Percentiles rank a stretch among this genome's conserved stretches.
Evolutionary conservation across 257 asterid species (phyloP).

Genomic region (Gynochthodes officinalis): DNA sequence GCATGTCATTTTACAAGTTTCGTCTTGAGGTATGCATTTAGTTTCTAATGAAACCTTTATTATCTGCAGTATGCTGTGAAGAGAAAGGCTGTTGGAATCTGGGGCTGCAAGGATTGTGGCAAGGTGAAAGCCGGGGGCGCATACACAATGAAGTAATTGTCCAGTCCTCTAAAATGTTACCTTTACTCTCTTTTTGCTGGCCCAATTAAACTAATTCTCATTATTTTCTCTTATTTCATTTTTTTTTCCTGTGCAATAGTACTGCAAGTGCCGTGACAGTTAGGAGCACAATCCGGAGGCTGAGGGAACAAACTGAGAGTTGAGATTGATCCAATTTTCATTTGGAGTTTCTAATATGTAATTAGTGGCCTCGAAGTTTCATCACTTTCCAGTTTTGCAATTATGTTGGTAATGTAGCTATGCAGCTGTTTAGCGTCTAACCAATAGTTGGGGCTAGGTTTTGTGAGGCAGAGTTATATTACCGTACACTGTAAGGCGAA

Average conservation of each 20-base stretch:
- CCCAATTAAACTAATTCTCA: background rate
- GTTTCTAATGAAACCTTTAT: background rate
- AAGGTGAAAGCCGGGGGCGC: slow-evolving; percentile 56
- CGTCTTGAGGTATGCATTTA: background rate
- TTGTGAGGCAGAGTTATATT: background rate
- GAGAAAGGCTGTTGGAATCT: slow-evolving; percentile 48
- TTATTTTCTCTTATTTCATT: background rate
- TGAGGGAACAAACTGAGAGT: slow-evolving; percentile 50
- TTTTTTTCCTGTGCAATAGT: slow-evolving; percentile 22
- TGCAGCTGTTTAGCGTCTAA: background rate
- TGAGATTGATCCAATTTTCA: slow-evolving; percentile 5
- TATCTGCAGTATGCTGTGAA: slow-evolving; percentile 37
- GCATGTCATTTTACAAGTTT: background rate
- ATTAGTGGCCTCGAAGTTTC: background rate
- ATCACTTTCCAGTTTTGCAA: background rate
- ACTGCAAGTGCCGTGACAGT: slow-evolving; percentile 50
- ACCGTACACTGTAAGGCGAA: background rate
- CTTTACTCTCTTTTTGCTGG: background rate
- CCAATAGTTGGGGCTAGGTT: background rate
- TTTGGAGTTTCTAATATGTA: background rate
- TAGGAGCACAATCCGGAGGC: slow-evolving; percentile 46
- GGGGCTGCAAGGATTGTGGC: slow-evolving; percentile 55
- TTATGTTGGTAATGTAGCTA: no score
- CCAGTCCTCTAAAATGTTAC: background rate
- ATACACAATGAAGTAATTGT: slow-evolving; percentile 40